Percentiles rank a stretch among this genome's conserved stretches.
These are phyloP conservation scores for Picea abies DNA, from an alignment of 83 land plant genomes.

Conservation along the genomic window DNA sequence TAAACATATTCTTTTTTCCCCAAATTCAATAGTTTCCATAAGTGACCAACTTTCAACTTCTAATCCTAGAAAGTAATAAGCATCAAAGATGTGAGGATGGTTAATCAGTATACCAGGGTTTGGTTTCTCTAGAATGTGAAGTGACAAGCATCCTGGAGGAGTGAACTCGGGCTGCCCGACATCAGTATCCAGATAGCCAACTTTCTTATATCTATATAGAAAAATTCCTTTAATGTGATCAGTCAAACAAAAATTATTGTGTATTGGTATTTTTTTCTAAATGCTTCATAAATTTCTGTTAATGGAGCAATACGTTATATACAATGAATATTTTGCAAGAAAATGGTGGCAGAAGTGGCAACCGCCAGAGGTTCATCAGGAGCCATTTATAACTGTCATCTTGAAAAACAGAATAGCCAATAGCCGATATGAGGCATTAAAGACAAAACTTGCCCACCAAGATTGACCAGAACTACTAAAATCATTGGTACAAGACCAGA, in stretches of 20 bases:
- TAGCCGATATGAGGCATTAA: too few relatives aligned
- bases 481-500: too few relatives aligned
- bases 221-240: not conserved
- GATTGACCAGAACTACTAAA: too few relatives aligned
- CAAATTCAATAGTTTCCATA: too few relatives aligned
- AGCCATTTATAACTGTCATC: not conserved
- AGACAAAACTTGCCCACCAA: too few relatives aligned
- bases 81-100: not conserved
- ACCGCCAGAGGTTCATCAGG: not conserved
- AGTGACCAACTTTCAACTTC: not conserved
- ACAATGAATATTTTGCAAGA: not conserved
- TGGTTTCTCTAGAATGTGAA: constrained; percentile 65
- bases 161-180: constrained; percentile 95
- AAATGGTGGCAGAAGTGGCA: not conserved
- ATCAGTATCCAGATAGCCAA: constrained; percentile 94
- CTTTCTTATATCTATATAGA: constrained; percentile 60
- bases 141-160: constrained; percentile 83
- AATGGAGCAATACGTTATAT: too few relatives aligned
- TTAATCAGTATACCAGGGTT: constrained; percentile 47
- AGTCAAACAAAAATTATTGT: not conserved
- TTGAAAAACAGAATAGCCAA: too few relatives aligned
- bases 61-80: not conserved
- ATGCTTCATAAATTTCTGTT: too few relatives aligned
- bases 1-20: too few relatives aligned
- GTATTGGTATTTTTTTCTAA: too few relatives aligned